These are phyloP conservation scores for Penicillium thymicola DNA, from an alignment of 2,329 filamentous ascomycete genomes.

Conservation along the genomic window DNA sequence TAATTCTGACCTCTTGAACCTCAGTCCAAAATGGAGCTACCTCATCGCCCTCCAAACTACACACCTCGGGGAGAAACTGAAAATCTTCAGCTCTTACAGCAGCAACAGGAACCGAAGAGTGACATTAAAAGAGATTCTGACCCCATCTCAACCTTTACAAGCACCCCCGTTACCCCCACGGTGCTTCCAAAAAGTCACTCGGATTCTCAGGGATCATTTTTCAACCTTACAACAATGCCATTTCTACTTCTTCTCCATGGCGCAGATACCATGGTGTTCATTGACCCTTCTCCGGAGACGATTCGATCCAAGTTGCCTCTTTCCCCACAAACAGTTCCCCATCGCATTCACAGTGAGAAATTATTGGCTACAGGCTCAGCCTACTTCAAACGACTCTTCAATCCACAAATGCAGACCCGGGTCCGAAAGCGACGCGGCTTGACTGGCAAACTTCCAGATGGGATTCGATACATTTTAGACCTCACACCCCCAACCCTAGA, in stretches of 20 bases:
- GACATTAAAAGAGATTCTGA: not conserved
- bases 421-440: slow-evolving; percentile 32
- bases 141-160: no score
- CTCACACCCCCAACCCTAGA: slow-evolving; percentile 61
- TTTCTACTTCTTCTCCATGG: slow-evolving; percentile 22
- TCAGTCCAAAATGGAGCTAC: not conserved
- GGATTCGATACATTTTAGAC: slow-evolving; percentile 60
- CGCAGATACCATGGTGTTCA: slow-evolving; percentile 40
- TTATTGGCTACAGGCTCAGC: slow-evolving; percentile 30
- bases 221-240: slow-evolving; percentile 2
- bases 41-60: not conserved
- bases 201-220: not conserved
- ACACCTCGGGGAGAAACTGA: not conserved
- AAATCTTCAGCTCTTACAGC: not conserved
- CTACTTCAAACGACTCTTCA: slow-evolving; percentile 32
- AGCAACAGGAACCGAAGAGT: not conserved
- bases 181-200: not conserved
- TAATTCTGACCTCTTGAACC: not conserved
- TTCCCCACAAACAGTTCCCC: slow-evolving; percentile 23
- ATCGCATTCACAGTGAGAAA: slow-evolving; percentile 34
- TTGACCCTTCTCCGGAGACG: slow-evolving; percentile 30
- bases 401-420: slow-evolving; percentile 26
- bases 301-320: slow-evolving; percentile 11
- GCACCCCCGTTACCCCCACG: not conserved
- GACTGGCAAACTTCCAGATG: slow-evolving; percentile 30